These are phyloP conservation scores for Monosporozyma servazzii DNA, from an alignment of 805 yeast species.

Conservation along the genomic window DNA sequence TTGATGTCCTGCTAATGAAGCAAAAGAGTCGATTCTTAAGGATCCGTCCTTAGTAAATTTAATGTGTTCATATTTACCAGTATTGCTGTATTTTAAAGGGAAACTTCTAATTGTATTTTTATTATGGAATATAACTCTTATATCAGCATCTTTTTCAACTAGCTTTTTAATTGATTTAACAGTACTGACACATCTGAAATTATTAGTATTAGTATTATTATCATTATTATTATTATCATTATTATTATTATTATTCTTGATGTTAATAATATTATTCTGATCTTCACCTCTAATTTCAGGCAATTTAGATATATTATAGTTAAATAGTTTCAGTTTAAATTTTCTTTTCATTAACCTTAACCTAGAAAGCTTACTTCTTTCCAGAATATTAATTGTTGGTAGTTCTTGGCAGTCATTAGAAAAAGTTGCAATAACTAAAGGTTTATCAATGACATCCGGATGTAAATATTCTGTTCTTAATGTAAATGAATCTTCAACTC, in stretches of 20 bases:
- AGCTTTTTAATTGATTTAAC: constrained; percentile 17
- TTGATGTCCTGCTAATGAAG: constrained; percentile 4
- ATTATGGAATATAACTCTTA: constrained; percentile 23
- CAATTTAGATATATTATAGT: constrained; percentile 7
- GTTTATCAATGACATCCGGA: constrained; percentile 15
- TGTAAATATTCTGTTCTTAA: constrained; percentile 15
- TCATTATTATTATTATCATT: not conserved
- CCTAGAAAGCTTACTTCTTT: constrained; percentile 17
- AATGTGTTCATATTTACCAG: constrained; percentile 7
- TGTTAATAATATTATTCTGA: constrained; percentile 1
- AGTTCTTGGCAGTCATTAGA: constrained; percentile 21
- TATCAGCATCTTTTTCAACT: constrained; percentile 22
- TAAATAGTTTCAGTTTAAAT: constrained; percentile 18
- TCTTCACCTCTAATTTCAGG: not conserved
- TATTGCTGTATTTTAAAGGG: not conserved
- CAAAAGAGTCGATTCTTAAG: constrained; percentile 14
- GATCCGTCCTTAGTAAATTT: constrained; percentile 15
- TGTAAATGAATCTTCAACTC: constrained; percentile 21
- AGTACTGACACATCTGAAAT: constrained; percentile 16
- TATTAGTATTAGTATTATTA: too few species aligned
- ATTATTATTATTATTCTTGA: not conserved
- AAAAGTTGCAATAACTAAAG: constrained; percentile 25
- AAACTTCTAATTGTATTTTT: constrained; percentile 19
- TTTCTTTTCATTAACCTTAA: constrained; percentile 20
- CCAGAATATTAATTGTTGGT: constrained; percentile 20